Percentiles rank a stretch among this genome's conserved stretches.
phyloP scores from a whole-genome alignment of 257 asterid species.

The Euphrasia confusa region DNA sequence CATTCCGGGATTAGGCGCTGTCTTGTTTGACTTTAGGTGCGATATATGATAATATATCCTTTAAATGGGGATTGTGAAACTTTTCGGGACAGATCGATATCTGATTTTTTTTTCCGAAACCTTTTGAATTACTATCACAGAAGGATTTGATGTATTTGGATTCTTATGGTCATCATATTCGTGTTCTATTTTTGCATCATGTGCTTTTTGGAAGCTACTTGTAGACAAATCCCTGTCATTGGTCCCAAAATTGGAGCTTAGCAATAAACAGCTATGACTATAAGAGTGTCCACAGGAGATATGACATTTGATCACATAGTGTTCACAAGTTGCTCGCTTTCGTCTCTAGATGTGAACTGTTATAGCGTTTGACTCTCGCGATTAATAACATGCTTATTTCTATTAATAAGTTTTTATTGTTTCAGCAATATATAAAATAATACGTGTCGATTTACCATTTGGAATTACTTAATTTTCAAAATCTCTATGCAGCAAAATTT shows the following conservation, averaged over 20 bases:
- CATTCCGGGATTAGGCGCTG: constrained; percentile 13
- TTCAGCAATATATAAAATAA: not conserved
- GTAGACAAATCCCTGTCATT: constrained; percentile 31
- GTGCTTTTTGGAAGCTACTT: constrained; percentile 45
- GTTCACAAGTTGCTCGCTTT: constrained; percentile 15
- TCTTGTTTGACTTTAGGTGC: constrained; percentile 25
- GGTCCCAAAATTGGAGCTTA: constrained; percentile 30
- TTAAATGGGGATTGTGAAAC: not conserved
- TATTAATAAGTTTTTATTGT: not conserved
- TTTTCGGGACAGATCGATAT: not conserved
- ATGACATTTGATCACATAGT: constrained; percentile 21
- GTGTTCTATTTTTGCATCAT: constrained; percentile 34
- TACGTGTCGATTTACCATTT: not conserved
- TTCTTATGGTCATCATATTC: constrained; percentile 25
- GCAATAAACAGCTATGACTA: constrained; percentile 19
- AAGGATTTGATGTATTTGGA: constrained; percentile 23
- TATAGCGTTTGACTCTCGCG: not conserved
- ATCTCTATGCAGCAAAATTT: not conserved
- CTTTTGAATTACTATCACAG: constrained; percentile 12
- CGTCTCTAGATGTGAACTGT: constrained; percentile 9
- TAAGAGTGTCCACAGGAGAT: constrained; percentile 17
- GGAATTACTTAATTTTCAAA: constrained; percentile 2
- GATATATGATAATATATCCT: constrained; percentile 1
- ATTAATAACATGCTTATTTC: not conserved
- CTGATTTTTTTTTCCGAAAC: constrained; percentile 9